A percentile compares a stretch with the other conserved stretches of the same genome.
phyloP scores from a whole-genome alignment of 2,329 filamentous ascomycete species.

The Niveomyces coronatus region DNA sequence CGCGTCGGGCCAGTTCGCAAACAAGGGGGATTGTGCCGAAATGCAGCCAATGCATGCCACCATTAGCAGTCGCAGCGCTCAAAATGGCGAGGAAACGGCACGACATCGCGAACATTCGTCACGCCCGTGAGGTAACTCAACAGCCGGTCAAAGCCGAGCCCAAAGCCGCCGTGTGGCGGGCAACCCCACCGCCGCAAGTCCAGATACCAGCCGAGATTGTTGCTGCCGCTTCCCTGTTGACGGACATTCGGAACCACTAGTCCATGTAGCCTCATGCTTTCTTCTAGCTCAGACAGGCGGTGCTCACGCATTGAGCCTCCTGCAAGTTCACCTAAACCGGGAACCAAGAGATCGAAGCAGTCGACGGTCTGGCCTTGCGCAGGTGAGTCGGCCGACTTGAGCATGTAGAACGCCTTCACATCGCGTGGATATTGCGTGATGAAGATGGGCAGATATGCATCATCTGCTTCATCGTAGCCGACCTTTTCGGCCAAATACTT shows the following conservation, averaged over 20 bases:
- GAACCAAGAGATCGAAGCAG: constrained; percentile 84
- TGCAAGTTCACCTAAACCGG: constrained; percentile 75
- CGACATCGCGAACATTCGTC: constrained; percentile 72
- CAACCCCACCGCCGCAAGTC: constrained; percentile 86
- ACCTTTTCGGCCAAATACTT: constrained; percentile 66
- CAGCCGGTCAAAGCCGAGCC: constrained; percentile 79
- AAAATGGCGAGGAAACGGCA: constrained; percentile 72
- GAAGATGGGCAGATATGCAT: constrained; percentile 60
- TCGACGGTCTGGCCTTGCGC: constrained; percentile 52
- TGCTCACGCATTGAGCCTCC: constrained; percentile 88
- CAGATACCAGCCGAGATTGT: constrained; percentile 66
- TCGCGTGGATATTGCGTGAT: constrained; percentile 84
- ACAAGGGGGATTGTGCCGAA: not conserved
- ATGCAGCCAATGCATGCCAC: not conserved
- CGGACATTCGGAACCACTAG: constrained; percentile 33
- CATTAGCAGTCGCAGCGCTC: constrained; percentile 49
- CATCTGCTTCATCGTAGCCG: constrained; percentile 37
- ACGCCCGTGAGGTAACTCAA: constrained; percentile 76
- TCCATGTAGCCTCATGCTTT: constrained; percentile 61
- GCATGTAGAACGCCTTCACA: constrained; percentile 81
- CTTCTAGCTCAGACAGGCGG: constrained; percentile 53
- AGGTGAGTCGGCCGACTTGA: constrained; percentile 22
- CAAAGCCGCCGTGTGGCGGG: constrained; percentile 84
- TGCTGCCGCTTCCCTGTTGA: constrained; percentile 11
- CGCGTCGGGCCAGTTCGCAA: not conserved